phyloP scores from a whole-genome alignment of 257 asterid species.

The Solanum medicagineum region DNA sequence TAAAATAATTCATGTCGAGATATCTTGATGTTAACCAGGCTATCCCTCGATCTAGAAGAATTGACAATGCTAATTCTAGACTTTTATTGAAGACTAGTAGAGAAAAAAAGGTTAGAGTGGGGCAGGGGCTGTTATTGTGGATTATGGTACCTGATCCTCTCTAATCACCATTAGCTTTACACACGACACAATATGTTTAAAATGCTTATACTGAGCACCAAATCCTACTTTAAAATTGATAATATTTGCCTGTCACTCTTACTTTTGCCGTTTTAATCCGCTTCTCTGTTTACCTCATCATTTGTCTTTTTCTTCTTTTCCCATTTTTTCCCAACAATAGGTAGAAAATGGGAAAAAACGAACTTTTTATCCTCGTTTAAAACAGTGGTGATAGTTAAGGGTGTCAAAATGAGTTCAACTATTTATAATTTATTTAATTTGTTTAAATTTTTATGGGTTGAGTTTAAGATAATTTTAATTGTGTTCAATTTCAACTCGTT shows the following conservation, averaged over 20 bases:
- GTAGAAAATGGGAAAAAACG: background rate
- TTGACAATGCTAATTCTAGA: background rate
- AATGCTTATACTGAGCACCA: constrained; percentile 25
- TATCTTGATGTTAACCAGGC: no score
- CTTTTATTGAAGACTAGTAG: background rate
- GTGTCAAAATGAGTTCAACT: no score
- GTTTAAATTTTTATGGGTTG: no score
- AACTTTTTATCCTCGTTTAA: background rate
- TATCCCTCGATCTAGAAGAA: background rate
- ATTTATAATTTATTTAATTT: no score
- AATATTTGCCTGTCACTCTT: background rate
- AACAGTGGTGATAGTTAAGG: background rate
- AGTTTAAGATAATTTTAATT: no score
- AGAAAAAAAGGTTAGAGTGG: background rate
- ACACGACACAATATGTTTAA: background rate
- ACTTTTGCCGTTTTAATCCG: background rate
- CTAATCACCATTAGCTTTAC: constrained; percentile 14
- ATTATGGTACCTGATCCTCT: constrained; percentile 31
- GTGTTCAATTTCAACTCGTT: no score
- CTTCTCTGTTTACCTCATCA: background rate
- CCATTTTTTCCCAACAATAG: background rate
- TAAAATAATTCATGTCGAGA: no score
- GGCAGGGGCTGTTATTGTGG: constrained; percentile 11
- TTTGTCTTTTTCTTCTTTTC: background rate
- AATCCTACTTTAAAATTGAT: constrained; percentile 14